Evolutionary conservation across 495 filamentous ascomycete species (phyloP).

Genomic region (Neurospora pannonica): DNA sequence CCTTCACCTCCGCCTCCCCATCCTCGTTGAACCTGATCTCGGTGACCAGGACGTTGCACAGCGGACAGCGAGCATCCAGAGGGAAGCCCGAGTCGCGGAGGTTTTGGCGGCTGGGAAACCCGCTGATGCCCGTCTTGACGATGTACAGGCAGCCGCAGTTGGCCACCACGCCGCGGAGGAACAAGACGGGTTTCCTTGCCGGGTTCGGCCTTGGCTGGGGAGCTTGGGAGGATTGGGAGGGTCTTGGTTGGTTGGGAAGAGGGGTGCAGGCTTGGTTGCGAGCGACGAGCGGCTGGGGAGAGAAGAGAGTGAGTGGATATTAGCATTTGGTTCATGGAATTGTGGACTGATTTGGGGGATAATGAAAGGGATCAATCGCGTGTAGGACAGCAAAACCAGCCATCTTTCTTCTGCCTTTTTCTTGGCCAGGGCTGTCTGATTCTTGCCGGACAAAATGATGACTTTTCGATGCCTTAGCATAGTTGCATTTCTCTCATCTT

Average conservation of each 20-base stretch:
- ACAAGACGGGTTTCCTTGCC: neutral
- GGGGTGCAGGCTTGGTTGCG: neutral
- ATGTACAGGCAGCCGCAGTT: neutral
- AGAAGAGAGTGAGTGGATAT: neutral
- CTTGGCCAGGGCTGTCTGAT: neutral
- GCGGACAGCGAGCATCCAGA: neutral
- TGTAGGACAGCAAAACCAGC: neutral
- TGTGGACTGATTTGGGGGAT: neutral
- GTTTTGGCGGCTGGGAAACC: rapidly evolving
- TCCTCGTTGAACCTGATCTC: neutral
- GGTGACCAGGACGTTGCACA: neutral
- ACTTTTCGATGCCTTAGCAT: neutral
- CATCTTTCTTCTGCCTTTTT: neutral
- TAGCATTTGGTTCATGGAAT: too few species aligned
- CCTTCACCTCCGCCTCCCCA: neutral
- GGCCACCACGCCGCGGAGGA: neutral
- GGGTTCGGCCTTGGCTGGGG: neutral
- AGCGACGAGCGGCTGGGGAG: neutral
- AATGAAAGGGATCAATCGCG: neutral
- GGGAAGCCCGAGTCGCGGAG: neutral
- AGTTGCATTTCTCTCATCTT: neutral
- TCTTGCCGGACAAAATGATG: neutral
- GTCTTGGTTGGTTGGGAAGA: neutral
- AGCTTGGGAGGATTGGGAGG: neutral
- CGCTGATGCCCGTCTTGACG: neutral